Evolutionary conservation across 1,284 basidiomycete genomes (phyloP).

Genomic region (Heterobasidion annosum): DNA sequence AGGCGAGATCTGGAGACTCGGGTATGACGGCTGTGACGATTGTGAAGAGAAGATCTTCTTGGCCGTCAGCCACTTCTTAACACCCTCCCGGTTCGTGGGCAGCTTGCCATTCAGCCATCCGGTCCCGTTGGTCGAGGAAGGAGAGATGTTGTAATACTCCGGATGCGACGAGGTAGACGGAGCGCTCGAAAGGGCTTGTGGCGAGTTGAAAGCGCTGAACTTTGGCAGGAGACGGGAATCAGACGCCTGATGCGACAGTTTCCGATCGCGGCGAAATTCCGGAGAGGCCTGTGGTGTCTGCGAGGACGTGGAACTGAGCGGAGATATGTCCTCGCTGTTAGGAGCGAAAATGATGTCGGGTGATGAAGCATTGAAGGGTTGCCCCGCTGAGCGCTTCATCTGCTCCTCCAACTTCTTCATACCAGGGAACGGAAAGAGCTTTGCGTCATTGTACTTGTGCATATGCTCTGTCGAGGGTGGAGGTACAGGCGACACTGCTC

Average conservation of each 20-base stretch:
- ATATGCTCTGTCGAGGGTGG: constrained; percentile 52
- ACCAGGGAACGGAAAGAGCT: constrained; percentile 85
- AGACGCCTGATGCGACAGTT: constrained; percentile 59
- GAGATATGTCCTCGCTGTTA: constrained; percentile 33
- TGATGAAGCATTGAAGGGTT: constrained; percentile 48
- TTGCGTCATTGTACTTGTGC: constrained; percentile 62
- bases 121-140: constrained; percentile 10
- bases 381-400: constrained; percentile 41
- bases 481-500: constrained; percentile 62
- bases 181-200: constrained; percentile 30
- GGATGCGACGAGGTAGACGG: constrained; percentile 38
- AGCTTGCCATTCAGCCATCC: constrained; percentile 34
- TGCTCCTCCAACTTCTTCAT: constrained; percentile 71
- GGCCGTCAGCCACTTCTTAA: constrained; percentile 67
- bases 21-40: constrained; percentile 28
- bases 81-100: constrained; percentile 64
- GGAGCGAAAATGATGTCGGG: constrained; percentile 48
- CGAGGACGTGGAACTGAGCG: constrained; percentile 37
- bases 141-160: constrained; percentile 37
- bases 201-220: constrained; percentile 27
- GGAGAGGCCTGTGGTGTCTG: constrained; percentile 43
- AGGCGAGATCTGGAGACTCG: constrained; percentile 23
- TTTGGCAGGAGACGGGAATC: constrained; percentile 53
- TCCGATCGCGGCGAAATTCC: constrained; percentile 44
- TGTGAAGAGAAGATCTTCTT: constrained; percentile 42